phyloP scores from a whole-genome alignment of 2,329 filamentous ascomycete genomes.

The Penicillium polonicum region DNA sequence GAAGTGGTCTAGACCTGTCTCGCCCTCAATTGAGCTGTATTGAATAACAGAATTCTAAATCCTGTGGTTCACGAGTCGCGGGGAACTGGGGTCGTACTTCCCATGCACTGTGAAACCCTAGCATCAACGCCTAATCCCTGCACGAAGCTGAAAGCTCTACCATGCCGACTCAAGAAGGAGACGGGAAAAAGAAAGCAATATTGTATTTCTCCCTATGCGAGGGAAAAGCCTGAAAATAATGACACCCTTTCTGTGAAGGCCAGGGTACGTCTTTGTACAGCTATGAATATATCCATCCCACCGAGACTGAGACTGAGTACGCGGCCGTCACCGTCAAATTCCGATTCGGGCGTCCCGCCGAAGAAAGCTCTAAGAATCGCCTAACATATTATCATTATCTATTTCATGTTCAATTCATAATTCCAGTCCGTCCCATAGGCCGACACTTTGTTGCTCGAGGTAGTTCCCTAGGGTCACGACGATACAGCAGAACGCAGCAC shows the following conservation, averaged over 20 bases:
- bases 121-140: conserved; percentile 1
- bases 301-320: not conserved
- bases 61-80: conserved; percentile 18
- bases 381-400: conserved; percentile 11
- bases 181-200: not conserved
- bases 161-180: not conserved
- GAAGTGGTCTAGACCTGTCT: conserved; percentile 3
- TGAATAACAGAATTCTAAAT: conserved; percentile 12
- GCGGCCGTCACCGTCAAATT: conserved; percentile 11
- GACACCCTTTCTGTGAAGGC: not conserved
- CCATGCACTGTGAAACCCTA: conserved; percentile 17
- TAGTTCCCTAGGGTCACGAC: conserved; percentile 1
- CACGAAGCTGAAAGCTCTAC: not conserved
- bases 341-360: conserved; percentile 11
- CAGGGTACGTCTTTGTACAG: not conserved
- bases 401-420: conserved; percentile 7
- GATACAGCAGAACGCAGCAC: not conserved
- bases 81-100: conserved; percentile 21
- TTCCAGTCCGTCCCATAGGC: conserved; percentile 10
- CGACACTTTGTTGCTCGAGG: not conserved
- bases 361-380: not conserved
- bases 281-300: not conserved
- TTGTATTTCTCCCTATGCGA: not conserved
- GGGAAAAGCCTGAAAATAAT: not conserved
- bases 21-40: conserved; percentile 9